phyloP scores from a whole-genome alignment of 768 basidiomycete species.

The Cantharellus anzutake region DNA sequence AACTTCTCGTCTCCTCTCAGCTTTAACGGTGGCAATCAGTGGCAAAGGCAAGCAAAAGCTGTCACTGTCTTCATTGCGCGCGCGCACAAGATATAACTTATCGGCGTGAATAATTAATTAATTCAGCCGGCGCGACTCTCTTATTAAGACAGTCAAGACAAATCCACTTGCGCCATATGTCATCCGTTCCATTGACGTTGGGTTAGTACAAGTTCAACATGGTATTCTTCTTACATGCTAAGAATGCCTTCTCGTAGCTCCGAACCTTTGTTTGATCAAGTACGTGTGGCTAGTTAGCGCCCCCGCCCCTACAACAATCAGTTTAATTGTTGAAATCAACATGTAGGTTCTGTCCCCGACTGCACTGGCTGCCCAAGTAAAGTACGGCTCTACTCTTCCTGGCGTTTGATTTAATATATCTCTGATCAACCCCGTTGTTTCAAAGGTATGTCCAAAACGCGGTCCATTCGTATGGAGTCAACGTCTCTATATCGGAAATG shows the following conservation, averaged over 20 bases:
- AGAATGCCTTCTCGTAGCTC: no score
- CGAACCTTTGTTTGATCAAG: no score
- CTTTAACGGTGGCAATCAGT: constrained; percentile 3
- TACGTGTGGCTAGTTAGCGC: background rate
- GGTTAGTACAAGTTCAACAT: background rate
- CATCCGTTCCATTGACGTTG: constrained; percentile 4
- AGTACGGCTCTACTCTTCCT: background rate
- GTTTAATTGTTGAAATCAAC: no score
- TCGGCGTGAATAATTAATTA: no score
- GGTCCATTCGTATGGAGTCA: constrained; percentile 5
- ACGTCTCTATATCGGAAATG: constrained; percentile 11
- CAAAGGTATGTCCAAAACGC: constrained; percentile 3
- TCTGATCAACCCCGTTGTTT: no score
- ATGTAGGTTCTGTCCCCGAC: background rate
- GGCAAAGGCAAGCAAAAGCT: background rate
- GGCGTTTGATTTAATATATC: no score
- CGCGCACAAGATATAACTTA: no score
- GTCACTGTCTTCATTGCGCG: no score
- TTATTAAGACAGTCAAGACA: constrained; percentile 5
- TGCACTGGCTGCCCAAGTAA: constrained; percentile 5
- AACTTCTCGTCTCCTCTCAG: background rate
- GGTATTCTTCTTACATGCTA: no score
- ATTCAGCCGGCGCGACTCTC: background rate
- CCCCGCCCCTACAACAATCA: no score
- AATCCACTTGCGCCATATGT: constrained; percentile 7